phyloP scores from a whole-genome alignment of 2,329 filamentous ascomycete species.

The Trichoderma atroviride region DNA sequence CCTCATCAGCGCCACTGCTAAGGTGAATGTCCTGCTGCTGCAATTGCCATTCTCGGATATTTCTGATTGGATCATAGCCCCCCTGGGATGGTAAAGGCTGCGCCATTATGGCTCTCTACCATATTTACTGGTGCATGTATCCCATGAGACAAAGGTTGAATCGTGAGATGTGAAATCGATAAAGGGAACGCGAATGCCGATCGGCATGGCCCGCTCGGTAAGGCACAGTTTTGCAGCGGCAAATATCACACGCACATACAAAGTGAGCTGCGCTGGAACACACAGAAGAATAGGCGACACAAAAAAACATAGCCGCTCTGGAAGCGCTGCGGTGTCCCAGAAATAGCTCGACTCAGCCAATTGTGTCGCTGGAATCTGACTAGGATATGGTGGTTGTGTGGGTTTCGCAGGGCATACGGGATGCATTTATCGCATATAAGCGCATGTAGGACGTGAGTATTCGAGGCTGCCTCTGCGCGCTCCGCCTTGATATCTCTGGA shows the following conservation, averaged over 20 bases:
- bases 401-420: neutral
- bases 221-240: neutral
- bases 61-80: neutral
- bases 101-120: neutral
- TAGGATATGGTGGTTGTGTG: neutral
- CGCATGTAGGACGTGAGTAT: neutral
- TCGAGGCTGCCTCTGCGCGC: neutral
- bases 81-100: neutral
- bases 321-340: neutral
- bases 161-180: neutral
- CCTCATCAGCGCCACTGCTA: neutral
- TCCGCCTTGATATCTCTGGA: neutral
- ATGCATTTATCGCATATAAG: neutral
- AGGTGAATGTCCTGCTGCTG: neutral
- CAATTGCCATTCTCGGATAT: constrained; percentile 2
- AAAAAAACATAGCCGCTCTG: neutral
- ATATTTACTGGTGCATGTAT: no score
- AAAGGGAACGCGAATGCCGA: neutral
- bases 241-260: neutral
- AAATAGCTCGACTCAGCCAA: neutral
- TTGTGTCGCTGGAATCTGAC: neutral
- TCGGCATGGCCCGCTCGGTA: neutral
- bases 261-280: neutral
- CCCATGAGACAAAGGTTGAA: no score
- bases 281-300: neutral